Evolutionary conservation across 2,329 filamentous ascomycete species (phyloP).

Genomic region (Colletotrichum liaoningense): DNA sequence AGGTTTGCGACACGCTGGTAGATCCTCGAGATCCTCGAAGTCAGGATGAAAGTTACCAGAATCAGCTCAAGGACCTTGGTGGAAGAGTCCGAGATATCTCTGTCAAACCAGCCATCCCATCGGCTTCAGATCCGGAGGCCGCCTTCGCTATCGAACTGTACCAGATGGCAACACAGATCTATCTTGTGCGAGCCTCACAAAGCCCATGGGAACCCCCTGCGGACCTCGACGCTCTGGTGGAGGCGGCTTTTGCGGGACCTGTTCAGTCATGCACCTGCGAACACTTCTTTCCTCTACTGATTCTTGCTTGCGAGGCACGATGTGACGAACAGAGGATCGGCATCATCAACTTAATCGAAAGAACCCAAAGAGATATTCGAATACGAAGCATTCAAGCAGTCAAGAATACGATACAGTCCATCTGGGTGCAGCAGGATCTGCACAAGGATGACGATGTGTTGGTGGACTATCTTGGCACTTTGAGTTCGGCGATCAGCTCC

Average conservation of each 20-base stretch:
- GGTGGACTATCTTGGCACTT: slow-evolving; percentile 43
- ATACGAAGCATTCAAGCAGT: slow-evolving; percentile 42
- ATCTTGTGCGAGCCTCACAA: slow-evolving; percentile 33
- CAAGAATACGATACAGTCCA: slow-evolving; percentile 40
- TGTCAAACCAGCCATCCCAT: background rate
- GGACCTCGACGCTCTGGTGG: slow-evolving; percentile 35
- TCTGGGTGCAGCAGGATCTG: slow-evolving; percentile 50
- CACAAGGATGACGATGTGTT: slow-evolving; percentile 44
- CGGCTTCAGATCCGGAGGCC: background rate
- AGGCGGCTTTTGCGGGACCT: slow-evolving; percentile 27
- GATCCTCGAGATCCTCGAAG: background rate
- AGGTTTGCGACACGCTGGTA: slow-evolving; percentile 5
- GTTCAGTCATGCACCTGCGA: slow-evolving; percentile 41
- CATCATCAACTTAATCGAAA: slow-evolving; percentile 45
- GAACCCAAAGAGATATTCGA: slow-evolving; percentile 34
- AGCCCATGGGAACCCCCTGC: slow-evolving; percentile 37
- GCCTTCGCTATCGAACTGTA: slow-evolving; percentile 1
- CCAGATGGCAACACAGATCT: slow-evolving; percentile 6
- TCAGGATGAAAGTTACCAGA: background rate
- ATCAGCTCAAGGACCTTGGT: background rate
- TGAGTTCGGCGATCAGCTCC: slow-evolving; percentile 33
- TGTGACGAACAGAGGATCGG: slow-evolving; percentile 45
- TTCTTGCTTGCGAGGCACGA: slow-evolving; percentile 48
- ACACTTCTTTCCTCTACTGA: slow-evolving; percentile 49
- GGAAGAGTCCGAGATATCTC: background rate